Conservation (phyloP, 345 rosid species). For the Dimocarpus longan region DNA sequence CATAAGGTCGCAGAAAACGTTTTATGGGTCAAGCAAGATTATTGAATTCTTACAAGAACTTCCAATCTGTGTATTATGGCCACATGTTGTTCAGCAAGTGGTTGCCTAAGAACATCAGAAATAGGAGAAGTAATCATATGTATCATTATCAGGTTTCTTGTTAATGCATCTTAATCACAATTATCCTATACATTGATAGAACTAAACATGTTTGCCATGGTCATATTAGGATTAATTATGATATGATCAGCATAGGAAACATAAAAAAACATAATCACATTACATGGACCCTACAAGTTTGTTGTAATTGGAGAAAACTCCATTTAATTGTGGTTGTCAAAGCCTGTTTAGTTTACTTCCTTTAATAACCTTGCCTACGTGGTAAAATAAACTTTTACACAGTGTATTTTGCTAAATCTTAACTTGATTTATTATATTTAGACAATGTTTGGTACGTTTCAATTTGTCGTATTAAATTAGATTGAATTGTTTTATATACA, state of each 20-base stretch:
- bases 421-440: no score
- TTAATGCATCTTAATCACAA: constrained; percentile 48
- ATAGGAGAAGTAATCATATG: constrained; percentile 7
- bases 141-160: constrained; percentile 18
- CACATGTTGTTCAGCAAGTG: background rate
- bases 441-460: no score
- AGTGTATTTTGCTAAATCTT: no score
- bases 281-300: constrained; percentile 23
- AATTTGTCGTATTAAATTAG: no score
- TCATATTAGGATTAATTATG: constrained; percentile 10
- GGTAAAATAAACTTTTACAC: no score
- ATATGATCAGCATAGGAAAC: constrained; percentile 39
- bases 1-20: background rate
- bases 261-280: constrained; percentile 40
- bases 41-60: background rate
- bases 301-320: constrained; percentile 5
- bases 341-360: no score
- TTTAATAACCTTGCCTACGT: background rate
- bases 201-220: constrained; percentile 45
- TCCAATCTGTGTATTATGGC: background rate
- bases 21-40: background rate
- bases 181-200: background rate
- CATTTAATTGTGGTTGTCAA: background rate
- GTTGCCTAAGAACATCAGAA: background rate
- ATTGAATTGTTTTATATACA: no score